Percentiles rank a stretch among this genome's conserved stretches.
Evolutionary conservation across 768 basidiomycete species (phyloP).

Genomic region (Auriscalpium vulgare): DNA sequence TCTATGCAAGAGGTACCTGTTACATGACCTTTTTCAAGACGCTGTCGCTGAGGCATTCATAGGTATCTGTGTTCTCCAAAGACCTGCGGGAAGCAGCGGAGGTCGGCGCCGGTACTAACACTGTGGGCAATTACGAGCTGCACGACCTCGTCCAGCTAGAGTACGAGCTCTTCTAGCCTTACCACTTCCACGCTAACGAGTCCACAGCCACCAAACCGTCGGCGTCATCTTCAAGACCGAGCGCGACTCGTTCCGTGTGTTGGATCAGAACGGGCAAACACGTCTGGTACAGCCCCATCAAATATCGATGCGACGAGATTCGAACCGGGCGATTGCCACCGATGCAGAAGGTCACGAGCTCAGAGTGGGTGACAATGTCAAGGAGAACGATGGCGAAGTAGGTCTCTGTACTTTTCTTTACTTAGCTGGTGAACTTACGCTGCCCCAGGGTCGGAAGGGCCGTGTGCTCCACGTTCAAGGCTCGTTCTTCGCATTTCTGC

Average conservation of each 20-base stretch:
- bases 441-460: constrained; percentile 73
- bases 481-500: constrained; percentile 88
- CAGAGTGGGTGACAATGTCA: constrained; percentile 82
- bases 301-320: constrained; percentile 85
- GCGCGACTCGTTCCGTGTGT: constrained; percentile 88
- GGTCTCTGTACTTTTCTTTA: constrained; percentile 12
- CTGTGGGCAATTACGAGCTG: constrained; percentile 88
- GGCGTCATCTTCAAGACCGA: constrained; percentile 98
- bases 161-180: constrained; percentile 41
- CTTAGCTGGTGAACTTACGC: constrained; percentile 5
- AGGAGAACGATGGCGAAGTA: constrained; percentile 86
- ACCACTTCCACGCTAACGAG: neutral
- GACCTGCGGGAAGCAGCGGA: constrained; percentile 97
- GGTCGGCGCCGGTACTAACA: constrained; percentile 85
- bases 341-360: constrained; percentile 87
- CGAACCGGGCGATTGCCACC: constrained; percentile 74
- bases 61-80: constrained; percentile 97
- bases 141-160: constrained; percentile 97
- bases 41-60: neutral
- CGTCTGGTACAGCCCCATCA: constrained; percentile 90
- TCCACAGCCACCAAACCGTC: constrained; percentile 74
- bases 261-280: constrained; percentile 90
- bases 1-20: constrained; percentile 79
- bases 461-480: constrained; percentile 90
- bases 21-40: too few species aligned